Evolutionary conservation across 2,329 filamentous ascomycete genomes (phyloP).

Genomic region (Colletotrichum costaricense): DNA sequence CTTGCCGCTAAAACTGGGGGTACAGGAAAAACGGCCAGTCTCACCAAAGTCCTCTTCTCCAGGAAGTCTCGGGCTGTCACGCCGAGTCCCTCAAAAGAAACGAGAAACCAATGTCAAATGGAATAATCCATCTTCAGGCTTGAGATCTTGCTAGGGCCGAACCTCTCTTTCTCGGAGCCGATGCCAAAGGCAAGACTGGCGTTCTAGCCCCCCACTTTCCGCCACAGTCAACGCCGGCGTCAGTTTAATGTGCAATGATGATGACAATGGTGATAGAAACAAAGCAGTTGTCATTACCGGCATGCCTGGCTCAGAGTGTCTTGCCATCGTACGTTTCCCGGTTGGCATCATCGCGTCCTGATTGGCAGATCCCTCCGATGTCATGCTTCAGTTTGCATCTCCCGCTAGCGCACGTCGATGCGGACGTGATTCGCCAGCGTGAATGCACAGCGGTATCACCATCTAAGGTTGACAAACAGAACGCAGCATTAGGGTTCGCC

Average conservation of each 20-base stretch:
- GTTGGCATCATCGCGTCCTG: neutral
- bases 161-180: neutral
- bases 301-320: neutral
- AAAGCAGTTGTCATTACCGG: neutral
- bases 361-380: neutral
- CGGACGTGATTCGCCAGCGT: neutral
- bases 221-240: neutral
- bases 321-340: neutral
- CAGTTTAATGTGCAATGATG: neutral
- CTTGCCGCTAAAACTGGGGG: neutral
- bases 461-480: neutral
- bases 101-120: neutral
- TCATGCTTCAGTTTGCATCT: slow-evolving; percentile 4
- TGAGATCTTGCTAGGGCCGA: neutral
- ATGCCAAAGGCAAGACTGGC: neutral
- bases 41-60: neutral
- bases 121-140: neutral
- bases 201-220: neutral
- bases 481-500: neutral
- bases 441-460: neutral
- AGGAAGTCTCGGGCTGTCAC: neutral
- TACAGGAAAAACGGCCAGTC: neutral
- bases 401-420: neutral
- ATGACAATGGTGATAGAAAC: neutral
- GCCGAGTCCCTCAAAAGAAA: neutral